Evolutionary conservation across 1,139 yeast species (phyloP).

Genomic region (Hemisphaericaspora xylofermentans): DNA sequence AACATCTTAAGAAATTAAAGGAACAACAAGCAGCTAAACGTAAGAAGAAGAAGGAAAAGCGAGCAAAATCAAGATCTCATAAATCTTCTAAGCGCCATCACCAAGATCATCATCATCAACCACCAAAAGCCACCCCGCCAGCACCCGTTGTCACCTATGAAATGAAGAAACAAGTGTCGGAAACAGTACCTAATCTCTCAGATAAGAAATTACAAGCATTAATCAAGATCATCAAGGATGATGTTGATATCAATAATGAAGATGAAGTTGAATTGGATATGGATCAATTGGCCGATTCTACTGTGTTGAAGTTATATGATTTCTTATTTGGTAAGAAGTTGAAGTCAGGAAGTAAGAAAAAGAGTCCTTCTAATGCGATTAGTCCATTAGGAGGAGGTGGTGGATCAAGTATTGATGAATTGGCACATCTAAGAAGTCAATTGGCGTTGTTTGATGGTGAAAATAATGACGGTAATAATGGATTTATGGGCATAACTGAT

Average conservation of each 20-base stretch:
- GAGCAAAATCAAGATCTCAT: conserved; percentile 19
- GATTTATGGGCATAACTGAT: conserved; percentile 30
- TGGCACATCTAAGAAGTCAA: conserved; percentile 81
- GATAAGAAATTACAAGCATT: conserved; percentile 84
- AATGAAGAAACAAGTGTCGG: conserved; percentile 94
- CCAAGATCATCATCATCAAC: conserved; percentile 11
- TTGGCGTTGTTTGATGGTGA: conserved; percentile 67
- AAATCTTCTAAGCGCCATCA: conserved; percentile 3
- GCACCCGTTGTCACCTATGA: conserved; percentile 73
- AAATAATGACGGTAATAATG: conserved; percentile 20
- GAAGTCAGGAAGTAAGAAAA: conserved; percentile 41
- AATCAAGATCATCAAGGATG: conserved; percentile 81
- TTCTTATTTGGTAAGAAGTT: conserved; percentile 64
- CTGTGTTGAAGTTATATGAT: conserved; percentile 80
- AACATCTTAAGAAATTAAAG: conserved; percentile 57
- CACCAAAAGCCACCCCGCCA: conserved; percentile 14
- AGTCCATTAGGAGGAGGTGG: no score
- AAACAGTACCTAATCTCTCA: conserved; percentile 73
- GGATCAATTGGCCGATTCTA: conserved; percentile 86
- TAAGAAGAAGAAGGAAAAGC: conserved; percentile 50
- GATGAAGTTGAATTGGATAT: conserved; percentile 90
- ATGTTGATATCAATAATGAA: conserved; percentile 76
- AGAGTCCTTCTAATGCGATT: conserved; percentile 52
- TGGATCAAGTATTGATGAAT: conserved; percentile 72
- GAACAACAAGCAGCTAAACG: conserved; percentile 44